Evolutionary conservation across 371 early-diverging fungal species (phyloP).

Genomic region (Mortierella polycephala): DNA sequence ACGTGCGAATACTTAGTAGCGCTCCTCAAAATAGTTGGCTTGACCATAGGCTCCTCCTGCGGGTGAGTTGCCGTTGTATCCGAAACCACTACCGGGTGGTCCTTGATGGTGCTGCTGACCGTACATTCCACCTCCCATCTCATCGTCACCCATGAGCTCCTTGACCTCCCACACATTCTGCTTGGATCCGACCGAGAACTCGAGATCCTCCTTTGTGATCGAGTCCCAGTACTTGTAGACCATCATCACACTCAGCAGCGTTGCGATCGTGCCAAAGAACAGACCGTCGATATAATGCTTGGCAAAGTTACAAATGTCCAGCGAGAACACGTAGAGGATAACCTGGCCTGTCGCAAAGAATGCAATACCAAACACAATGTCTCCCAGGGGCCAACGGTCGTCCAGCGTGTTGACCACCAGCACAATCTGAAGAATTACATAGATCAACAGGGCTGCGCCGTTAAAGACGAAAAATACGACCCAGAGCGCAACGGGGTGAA

Average conservation of each 20-base stretch:
- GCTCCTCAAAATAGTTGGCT: constrained; percentile 33
- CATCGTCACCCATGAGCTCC: constrained; percentile 73
- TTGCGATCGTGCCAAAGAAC: constrained; percentile 94
- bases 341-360: constrained; percentile 92
- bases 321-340: constrained; percentile 80
- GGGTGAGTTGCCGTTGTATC: constrained; percentile 14
- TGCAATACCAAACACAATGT: constrained; percentile 88
- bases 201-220: constrained; percentile 97
- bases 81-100: constrained; percentile 1
- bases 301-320: constrained; percentile 82
- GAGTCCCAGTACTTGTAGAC: constrained; percentile 99
- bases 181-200: constrained; percentile 94
- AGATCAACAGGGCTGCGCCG: constrained; percentile 82
- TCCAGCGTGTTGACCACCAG: constrained; percentile 94
- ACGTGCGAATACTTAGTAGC: constrained; percentile 6
- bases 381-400: constrained; percentile 96
- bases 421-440: constrained; percentile 90
- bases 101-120: constrained; percentile 11
- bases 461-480: constrained; percentile 90
- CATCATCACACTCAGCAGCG: constrained; percentile 97
- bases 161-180: constrained; percentile 94
- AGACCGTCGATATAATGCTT: constrained; percentile 97
- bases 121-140: constrained; percentile 26
- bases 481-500: constrained; percentile 83
- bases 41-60: constrained; percentile 37